Evolutionary conservation across 768 basidiomycete species (phyloP).

Genomic region (Sarcomyxa edulis): DNA sequence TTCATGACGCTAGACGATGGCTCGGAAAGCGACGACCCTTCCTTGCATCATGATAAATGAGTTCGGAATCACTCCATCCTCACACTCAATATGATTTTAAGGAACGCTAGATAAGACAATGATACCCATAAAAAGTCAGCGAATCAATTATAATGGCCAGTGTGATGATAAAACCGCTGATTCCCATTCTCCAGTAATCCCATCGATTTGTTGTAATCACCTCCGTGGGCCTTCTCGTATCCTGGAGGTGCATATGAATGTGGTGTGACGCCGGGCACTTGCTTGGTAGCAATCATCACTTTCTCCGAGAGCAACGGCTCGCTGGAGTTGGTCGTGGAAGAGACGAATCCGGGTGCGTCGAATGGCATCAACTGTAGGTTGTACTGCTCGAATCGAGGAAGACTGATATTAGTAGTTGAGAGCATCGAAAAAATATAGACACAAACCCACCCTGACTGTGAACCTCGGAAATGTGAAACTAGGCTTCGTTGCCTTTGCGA

Average conservation of each 20-base stretch:
- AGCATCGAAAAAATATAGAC: too few species aligned
- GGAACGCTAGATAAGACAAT: too few species aligned
- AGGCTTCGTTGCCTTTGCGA: constrained; percentile 39
- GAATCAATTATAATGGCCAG: constrained; percentile 9
- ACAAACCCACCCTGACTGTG: constrained; percentile 38
- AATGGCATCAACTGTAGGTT: constrained; percentile 36
- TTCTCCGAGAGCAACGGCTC: constrained; percentile 30
- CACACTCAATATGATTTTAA: too few species aligned
- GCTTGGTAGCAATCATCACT: constrained; percentile 33
- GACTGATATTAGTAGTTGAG: constrained; percentile 1
- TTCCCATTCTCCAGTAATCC: constrained; percentile 54
- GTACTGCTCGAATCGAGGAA: constrained; percentile 36
- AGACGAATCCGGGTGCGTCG: constrained; percentile 35
- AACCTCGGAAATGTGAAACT: constrained; percentile 35
- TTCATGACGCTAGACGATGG: constrained; percentile 32
- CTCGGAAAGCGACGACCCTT: not conserved
- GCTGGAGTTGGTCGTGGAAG: constrained; percentile 13
- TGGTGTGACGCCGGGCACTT: constrained; percentile 31
- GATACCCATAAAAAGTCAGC: too few species aligned
- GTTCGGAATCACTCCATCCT: too few species aligned
- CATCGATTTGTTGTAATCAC: constrained; percentile 46
- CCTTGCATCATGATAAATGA: not conserved
- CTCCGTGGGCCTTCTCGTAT: constrained; percentile 35
- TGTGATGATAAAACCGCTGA: constrained; percentile 36
- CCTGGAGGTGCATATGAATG: constrained; percentile 49